Evolutionary conservation across 2,329 filamentous ascomycete species (phyloP).

Genomic region (Diplodia seriata): DNA sequence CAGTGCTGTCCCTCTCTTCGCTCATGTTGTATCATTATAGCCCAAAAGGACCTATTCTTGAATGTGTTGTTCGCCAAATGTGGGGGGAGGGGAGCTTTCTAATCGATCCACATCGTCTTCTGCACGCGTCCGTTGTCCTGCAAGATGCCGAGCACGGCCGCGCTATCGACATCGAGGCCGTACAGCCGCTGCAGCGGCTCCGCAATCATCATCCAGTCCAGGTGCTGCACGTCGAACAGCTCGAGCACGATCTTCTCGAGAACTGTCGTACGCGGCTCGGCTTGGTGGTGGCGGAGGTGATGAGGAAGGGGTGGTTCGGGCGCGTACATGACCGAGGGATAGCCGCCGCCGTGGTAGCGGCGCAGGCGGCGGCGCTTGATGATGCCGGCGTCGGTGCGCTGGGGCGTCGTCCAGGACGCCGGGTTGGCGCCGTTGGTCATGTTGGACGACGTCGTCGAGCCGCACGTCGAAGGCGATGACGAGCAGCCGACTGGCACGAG

Average conservation of each 20-base stretch:
- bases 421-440: conserved; percentile 26
- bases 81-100: not conserved
- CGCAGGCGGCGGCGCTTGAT: conserved; percentile 31
- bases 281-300: no score
- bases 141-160: conserved; percentile 46
- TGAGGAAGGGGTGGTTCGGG: conserved; percentile 1
- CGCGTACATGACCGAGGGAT: not conserved
- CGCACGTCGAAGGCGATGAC: conserved; percentile 36
- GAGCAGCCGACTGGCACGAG: conserved; percentile 26
- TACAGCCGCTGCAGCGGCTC: conserved; percentile 45
- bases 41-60: not conserved
- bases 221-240: conserved; percentile 44
- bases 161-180: conserved; percentile 44
- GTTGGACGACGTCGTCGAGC: conserved; percentile 40
- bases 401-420: conserved; percentile 28
- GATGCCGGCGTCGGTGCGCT: conserved; percentile 30
- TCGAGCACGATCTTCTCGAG: conserved; percentile 48
- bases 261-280: conserved; percentile 16
- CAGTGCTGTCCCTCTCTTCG: not conserved
- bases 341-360: conserved; percentile 9
- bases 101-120: conserved; percentile 47
- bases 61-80: not conserved
- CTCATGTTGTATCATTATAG: not conserved
- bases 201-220: conserved; percentile 49
- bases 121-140: conserved; percentile 45